phyloP scores from a whole-genome alignment of 768 basidiomycete genomes.

The Russula olivacea region DNA sequence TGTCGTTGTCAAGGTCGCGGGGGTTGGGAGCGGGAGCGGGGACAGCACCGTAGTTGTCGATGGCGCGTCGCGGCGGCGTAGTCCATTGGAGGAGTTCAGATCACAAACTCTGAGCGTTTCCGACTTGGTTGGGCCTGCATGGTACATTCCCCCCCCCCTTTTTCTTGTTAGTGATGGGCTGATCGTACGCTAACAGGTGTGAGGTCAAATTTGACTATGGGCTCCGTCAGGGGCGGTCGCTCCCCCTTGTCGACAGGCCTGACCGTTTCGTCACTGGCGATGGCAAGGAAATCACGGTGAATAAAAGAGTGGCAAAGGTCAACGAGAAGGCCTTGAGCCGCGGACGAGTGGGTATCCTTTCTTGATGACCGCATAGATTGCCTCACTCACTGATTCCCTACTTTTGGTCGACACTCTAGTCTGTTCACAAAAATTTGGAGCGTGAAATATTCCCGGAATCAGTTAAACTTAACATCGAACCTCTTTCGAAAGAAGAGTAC shows the following conservation, averaged over 20 bases:
- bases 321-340: constrained; percentile 51
- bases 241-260: constrained; percentile 47
- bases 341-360: constrained; percentile 45
- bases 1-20: constrained; percentile 15
- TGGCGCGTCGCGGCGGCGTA: neutral
- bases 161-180: neutral
- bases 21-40: neutral
- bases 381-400: neutral
- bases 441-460: constrained; percentile 59
- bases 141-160: constrained; percentile 9
- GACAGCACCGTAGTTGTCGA: neutral
- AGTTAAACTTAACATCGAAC: constrained; percentile 44
- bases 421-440: constrained; percentile 73
- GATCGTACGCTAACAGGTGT: constrained; percentile 47
- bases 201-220: constrained; percentile 77
- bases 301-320: constrained; percentile 42
- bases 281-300: constrained; percentile 57
- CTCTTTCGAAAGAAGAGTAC: constrained; percentile 56
- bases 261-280: constrained; percentile 46
- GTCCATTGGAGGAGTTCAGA: constrained; percentile 19
- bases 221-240: constrained; percentile 50
- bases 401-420: constrained; percentile 34
- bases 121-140: constrained; percentile 24
- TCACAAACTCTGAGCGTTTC: constrained; percentile 18
- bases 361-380: neutral